Evolutionary conservation across 208 protist genomes (phyloP).

Genomic region (Strigomonas galati): DNA sequence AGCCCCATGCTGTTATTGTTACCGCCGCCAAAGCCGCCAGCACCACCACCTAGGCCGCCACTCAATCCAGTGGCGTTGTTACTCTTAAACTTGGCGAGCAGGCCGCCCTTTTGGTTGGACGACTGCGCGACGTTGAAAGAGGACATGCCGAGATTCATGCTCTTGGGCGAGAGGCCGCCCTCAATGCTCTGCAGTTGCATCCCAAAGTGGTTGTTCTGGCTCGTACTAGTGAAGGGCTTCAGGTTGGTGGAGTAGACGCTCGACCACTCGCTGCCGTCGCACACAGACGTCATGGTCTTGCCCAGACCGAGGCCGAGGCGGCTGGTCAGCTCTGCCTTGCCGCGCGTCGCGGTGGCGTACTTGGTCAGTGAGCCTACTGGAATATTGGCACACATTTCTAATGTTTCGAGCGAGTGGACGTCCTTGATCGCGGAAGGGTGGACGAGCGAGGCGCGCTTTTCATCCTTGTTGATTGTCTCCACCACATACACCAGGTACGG

Average conservation of each 20-base stretch:
- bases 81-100: slow-evolving; percentile 9
- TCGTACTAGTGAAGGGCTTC: slow-evolving; percentile 13
- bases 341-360: slow-evolving; percentile 13
- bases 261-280: slow-evolving; percentile 11
- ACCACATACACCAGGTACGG: slow-evolving; percentile 63
- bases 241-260: slow-evolving; percentile 22
- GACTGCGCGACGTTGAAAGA: not conserved
- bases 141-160: slow-evolving; percentile 4
- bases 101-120: not conserved
- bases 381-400: slow-evolving; percentile 76
- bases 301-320: slow-evolving; percentile 2
- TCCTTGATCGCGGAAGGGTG: slow-evolving; percentile 50
- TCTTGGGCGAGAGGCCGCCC: slow-evolving; percentile 16
- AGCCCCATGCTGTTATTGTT: not conserved
- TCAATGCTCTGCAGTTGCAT: slow-evolving; percentile 10
- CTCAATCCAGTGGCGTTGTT: not conserved
- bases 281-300: not conserved
- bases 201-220: slow-evolving; percentile 10
- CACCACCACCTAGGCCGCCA: not conserved
- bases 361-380: slow-evolving; percentile 49
- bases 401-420: slow-evolving; percentile 59
- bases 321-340: slow-evolving; percentile 20
- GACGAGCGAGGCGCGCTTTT: slow-evolving; percentile 36
- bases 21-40: slow-evolving; percentile 1
- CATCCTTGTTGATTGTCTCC: slow-evolving; percentile 31